Base-by-base conservation (phyloP, 257 asterid species). In the Hygrophila difformis region DNA sequence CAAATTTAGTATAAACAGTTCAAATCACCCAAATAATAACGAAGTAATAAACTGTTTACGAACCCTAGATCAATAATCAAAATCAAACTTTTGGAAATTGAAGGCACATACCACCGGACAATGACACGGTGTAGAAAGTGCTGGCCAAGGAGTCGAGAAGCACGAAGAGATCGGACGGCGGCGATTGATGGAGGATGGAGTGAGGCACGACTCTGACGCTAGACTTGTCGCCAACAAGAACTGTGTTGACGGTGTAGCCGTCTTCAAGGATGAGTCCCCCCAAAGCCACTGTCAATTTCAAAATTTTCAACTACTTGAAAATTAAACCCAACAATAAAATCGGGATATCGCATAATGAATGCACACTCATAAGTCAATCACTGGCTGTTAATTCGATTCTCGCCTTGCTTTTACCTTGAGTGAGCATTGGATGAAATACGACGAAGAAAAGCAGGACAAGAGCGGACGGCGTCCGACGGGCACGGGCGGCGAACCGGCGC, bases 211-310 rank as follows among this genome's bases (percentile, higher is more conserved):
- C 47, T 12, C 49, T 49, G 47, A 59, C 8, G 57, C 47, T 65
- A 19, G 74, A 52, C 75, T 84, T 81, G 75, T 87, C 56, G 36
- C 97, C 97, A 50, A 76, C 65, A 49, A 81, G 63, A 81, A 87
- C 55, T 19, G 95, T 87, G 72, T 33, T 76, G 57, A 87, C 88
- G 39, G 84, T 64, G 73, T 87, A 87, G 54, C 97, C 95, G 26
- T 74, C 82, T 67, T 83, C 97, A 28, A 51, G 71, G 53, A 76
- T 19, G 66, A 76, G 26, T 9, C 57, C 53, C 39, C 60, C 70
- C 47, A 54, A 67, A 63, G 62, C 43, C 49, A 53, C 81, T 73
- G 73, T 51, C n/a, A n/a, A n/a, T n/a, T n/a, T n/a, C n/a, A n/a
- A n/a, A n/a, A n/a, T n/a, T n/a, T n/a, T n/a, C n/a, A n/a, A n/a